A percentile compares a stretch with the other conserved stretches of the same genome.
Evolutionary conservation across 306 rosid species (phyloP).

Genomic region (Cicer bijugum): DNA sequence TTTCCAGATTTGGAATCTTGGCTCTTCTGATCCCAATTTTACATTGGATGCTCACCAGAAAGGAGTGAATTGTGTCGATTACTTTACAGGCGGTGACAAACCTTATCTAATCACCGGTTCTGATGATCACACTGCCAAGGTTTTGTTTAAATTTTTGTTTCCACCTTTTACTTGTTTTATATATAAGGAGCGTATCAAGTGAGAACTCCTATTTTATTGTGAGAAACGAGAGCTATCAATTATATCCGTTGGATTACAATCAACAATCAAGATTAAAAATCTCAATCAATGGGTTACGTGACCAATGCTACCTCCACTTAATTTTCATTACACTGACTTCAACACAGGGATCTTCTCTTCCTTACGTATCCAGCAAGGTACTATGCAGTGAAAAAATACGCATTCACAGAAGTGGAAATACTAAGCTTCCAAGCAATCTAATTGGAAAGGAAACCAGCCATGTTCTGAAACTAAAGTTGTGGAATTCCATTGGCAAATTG

Average conservation of each 20-base stretch:
- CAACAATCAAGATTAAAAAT: constrained; percentile 6
- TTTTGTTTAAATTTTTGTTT: constrained; percentile 40
- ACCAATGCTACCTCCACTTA: neutral
- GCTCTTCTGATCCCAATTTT: constrained; percentile 98
- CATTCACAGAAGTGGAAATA: neutral
- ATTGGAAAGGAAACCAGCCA: neutral
- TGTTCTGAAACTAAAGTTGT: neutral
- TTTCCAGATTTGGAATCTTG: constrained; percentile 97
- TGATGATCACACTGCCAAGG: constrained; percentile 99
- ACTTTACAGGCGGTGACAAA: constrained; percentile 98
- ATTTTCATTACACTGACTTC: neutral
- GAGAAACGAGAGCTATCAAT: too few species aligned
- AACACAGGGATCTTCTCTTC: constrained; percentile 20
- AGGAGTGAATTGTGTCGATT: constrained; percentile 98
- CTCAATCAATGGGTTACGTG: neutral
- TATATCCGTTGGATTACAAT: constrained; percentile 6
- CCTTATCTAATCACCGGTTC: constrained; percentile 97
- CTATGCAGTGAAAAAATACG: neutral
- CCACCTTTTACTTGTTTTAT: constrained; percentile 16
- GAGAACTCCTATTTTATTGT: too few species aligned
- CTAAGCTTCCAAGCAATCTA: neutral
- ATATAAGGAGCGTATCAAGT: too few species aligned
- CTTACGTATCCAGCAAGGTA: neutral
- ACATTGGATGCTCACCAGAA: constrained; percentile 98
- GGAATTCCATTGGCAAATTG: neutral